Percentiles rank a stretch among this genome's conserved stretches.
These are phyloP conservation scores for Amphicarpaea edgeworthii DNA, from an alignment of 306 rosid species.

Conservation along the genomic window DNA sequence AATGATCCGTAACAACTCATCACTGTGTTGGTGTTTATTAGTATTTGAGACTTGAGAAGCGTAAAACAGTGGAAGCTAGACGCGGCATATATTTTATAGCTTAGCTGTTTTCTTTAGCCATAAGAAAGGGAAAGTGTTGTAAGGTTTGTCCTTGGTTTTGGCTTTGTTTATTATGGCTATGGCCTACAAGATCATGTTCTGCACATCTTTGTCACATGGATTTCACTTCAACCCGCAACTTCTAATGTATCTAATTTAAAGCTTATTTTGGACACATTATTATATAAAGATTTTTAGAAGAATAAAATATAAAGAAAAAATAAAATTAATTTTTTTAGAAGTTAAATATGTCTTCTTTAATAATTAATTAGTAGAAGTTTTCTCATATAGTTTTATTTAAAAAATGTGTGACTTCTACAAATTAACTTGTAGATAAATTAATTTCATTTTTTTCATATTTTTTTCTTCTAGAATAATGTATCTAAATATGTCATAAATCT, in stretches of 20 bases:
- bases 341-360: too few relatives aligned
- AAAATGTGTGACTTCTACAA: too few relatives aligned
- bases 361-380: too few relatives aligned
- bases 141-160: neutral
- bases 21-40: neutral
- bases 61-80: conserved; percentile 15
- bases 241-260: conserved; percentile 1
- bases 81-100: conserved; percentile 47
- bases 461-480: too few relatives aligned
- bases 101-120: conserved; percentile 53
- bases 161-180: neutral
- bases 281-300: too few relatives aligned
- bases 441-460: too few relatives aligned
- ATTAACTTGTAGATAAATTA: too few relatives aligned
- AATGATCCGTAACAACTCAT: neutral
- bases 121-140: conserved; percentile 45
- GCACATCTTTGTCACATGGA: conserved; percentile 35
- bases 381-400: too few relatives aligned
- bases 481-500: too few relatives aligned
- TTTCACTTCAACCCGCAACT: conserved; percentile 41
- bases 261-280: too few relatives aligned
- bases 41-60: neutral
- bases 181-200: conserved; percentile 24
- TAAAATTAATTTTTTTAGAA: too few relatives aligned
- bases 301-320: too few relatives aligned